A percentile compares a stretch with the other conserved stretches of the same genome.
Conservation (phyloP, 2,329 filamentous ascomycete species). For the Apiospora hydei region DNA sequence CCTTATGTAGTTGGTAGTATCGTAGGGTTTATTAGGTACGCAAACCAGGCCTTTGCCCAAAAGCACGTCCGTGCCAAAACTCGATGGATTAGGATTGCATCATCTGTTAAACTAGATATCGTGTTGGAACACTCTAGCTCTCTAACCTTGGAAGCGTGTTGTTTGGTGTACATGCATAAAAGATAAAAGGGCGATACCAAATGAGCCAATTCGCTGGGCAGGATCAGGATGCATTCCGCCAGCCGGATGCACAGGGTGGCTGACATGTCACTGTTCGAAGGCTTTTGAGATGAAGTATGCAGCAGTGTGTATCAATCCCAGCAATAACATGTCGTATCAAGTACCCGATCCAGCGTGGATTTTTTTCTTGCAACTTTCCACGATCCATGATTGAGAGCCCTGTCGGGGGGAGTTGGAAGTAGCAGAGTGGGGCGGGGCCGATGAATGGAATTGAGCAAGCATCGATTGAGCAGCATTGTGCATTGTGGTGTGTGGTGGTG, state of each 20-base stretch:
- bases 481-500: background rate
- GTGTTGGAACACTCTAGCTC: background rate
- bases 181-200: background rate
- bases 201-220: background rate
- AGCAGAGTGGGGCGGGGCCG: background rate
- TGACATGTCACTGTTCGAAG: no score
- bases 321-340: no score
- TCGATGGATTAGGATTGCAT: constrained; percentile 1
- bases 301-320: no score
- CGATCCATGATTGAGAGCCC: background rate
- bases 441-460: background rate
- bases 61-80: background rate
- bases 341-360: background rate
- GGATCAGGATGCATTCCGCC: no score
- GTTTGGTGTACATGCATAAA: background rate
- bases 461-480: background rate
- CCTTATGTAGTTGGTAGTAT: no score
- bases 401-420: background rate
- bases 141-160: background rate
- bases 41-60: background rate
- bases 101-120: constrained; percentile 1
- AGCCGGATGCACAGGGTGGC: no score
- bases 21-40: background rate
- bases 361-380: background rate
- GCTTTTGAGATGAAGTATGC: no score